Evolutionary conservation across 2,329 filamentous ascomycete species (phyloP).

Genomic region (Neonectria faginata): DNA sequence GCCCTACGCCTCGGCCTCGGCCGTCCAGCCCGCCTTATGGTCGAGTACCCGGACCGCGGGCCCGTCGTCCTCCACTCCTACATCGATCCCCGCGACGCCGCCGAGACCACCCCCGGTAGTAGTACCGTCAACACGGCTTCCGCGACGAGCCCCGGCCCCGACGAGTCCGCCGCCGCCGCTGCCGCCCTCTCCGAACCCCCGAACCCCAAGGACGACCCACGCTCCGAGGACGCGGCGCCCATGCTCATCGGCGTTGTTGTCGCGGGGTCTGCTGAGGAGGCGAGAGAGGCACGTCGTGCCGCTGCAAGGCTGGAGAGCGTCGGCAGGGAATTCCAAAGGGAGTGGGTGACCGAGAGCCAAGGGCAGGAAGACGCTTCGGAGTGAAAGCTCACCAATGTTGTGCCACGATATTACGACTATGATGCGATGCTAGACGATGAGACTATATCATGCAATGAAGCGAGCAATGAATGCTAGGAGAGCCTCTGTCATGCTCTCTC

Average conservation of each 20-base stretch:
- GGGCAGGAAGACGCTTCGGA: conserved; percentile 44
- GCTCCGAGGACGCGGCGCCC: conserved; percentile 56
- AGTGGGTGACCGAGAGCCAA: conserved; percentile 57
- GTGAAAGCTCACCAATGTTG: conserved; percentile 34
- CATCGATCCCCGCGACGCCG: conserved; percentile 54
- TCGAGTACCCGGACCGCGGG: conserved; percentile 63
- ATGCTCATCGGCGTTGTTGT: conserved; percentile 67
- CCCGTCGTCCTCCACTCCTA: conserved; percentile 60
- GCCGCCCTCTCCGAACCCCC: conserved; percentile 29
- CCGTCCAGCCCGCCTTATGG: conserved; percentile 66
- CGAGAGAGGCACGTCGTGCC: conserved; percentile 64
- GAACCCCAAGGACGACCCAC: conserved; percentile 34
- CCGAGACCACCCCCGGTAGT: conserved; percentile 29
- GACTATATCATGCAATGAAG: conserved; percentile 37
- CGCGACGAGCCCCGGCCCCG: conserved; percentile 26
- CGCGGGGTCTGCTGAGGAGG: conserved; percentile 60
- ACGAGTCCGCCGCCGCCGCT: conserved; percentile 23
- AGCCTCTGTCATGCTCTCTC: conserved; percentile 5
- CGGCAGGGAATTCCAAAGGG: conserved; percentile 65
- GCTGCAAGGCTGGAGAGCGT: conserved; percentile 65
- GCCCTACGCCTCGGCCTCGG: conserved; percentile 66
- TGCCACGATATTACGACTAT: conserved; percentile 39
- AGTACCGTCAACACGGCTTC: conserved; percentile 27
- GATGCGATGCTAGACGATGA: conserved; percentile 33
- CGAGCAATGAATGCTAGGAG: conserved; percentile 13